Conservation (phyloP, 2,329 filamentous ascomycete genomes). For the Ramichloridium luteum region DNA sequence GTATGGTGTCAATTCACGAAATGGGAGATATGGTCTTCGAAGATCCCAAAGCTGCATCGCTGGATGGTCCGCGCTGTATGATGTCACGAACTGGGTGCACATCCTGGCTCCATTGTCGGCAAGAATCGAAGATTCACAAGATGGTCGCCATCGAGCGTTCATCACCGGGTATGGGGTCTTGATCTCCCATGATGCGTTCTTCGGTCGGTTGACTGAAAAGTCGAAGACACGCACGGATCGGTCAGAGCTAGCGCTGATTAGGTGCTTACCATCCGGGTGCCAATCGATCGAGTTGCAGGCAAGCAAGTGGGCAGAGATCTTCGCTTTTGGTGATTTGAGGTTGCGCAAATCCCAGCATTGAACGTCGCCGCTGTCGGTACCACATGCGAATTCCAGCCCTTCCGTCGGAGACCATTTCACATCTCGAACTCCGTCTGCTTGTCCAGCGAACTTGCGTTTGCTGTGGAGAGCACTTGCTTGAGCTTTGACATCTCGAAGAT, state of each 20-base stretch:
- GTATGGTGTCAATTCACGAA: constrained; percentile 47
- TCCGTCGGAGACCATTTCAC: constrained; percentile 54
- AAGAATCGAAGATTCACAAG: constrained; percentile 42
- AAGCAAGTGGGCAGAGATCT: constrained; percentile 47
- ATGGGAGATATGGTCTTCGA: constrained; percentile 48
- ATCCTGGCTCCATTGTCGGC: constrained; percentile 43
- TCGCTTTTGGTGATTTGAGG: constrained; percentile 43
- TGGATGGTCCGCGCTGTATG: constrained; percentile 50
- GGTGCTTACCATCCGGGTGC: constrained; percentile 54
- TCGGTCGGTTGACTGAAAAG: constrained; percentile 44
- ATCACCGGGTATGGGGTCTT: constrained; percentile 49
- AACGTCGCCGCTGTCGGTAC: constrained; percentile 51
- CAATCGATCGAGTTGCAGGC: constrained; percentile 51
- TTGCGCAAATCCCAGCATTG: constrained; percentile 54
- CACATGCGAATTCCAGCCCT: constrained; percentile 50
- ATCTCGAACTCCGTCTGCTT: constrained; percentile 50
- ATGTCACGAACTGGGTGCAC: constrained; percentile 50
- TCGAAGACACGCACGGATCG: constrained; percentile 54
- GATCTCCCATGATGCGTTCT: constrained; percentile 47
- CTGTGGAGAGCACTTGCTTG: constrained; percentile 40
- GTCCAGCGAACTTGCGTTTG: constrained; percentile 42
- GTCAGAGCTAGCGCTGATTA: constrained; percentile 51
- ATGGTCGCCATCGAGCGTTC: constrained; percentile 51
- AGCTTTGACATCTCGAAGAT: constrained; percentile 42
- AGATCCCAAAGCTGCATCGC: constrained; percentile 54